A percentile compares a stretch with the other conserved stretches of the same genome.
phyloP scores from a whole-genome alignment of 108 stramenopile genomes.

The Cyclostephanos tholiformis region DNA sequence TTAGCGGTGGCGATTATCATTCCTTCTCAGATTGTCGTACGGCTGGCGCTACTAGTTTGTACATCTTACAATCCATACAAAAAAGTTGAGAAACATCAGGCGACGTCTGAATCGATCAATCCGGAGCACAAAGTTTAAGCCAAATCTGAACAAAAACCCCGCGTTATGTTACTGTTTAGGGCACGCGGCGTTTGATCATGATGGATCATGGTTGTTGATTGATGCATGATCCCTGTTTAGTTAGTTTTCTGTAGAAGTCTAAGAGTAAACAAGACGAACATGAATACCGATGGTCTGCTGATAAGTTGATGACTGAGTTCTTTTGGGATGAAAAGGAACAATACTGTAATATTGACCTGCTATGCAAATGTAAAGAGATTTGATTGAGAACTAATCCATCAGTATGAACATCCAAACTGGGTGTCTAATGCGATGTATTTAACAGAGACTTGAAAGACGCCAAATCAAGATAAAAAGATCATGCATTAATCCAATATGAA shows the following conservation, averaged over 20 bases:
- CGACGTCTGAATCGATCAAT: background rate
- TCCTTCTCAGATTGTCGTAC: constrained; percentile 27
- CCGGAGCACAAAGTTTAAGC: constrained; percentile 5
- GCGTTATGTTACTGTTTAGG: background rate
- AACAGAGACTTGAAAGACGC: too few relatives aligned
- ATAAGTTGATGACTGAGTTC: too few relatives aligned
- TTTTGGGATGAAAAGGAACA: too few relatives aligned
- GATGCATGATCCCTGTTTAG: background rate
- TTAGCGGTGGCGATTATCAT: constrained; percentile 35
- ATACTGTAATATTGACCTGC: too few relatives aligned
- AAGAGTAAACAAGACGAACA: background rate
- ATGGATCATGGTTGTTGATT: background rate
- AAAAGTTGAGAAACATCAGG: background rate
- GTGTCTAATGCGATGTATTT: too few relatives aligned
- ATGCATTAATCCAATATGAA: too few relatives aligned
- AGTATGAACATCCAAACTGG: too few relatives aligned
- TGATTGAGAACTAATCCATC: too few relatives aligned
- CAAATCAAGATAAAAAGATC: too few relatives aligned
- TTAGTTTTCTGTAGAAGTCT: background rate
- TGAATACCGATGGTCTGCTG: too few relatives aligned
- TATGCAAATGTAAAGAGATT: too few relatives aligned
- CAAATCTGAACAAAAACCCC: background rate
- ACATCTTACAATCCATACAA: constrained; percentile 43
- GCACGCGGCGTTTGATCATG: background rate
- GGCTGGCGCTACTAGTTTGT: constrained; percentile 20